Evolutionary conservation across 768 basidiomycete genomes (phyloP).

Genomic region (Boletus subcaerulescens): DNA sequence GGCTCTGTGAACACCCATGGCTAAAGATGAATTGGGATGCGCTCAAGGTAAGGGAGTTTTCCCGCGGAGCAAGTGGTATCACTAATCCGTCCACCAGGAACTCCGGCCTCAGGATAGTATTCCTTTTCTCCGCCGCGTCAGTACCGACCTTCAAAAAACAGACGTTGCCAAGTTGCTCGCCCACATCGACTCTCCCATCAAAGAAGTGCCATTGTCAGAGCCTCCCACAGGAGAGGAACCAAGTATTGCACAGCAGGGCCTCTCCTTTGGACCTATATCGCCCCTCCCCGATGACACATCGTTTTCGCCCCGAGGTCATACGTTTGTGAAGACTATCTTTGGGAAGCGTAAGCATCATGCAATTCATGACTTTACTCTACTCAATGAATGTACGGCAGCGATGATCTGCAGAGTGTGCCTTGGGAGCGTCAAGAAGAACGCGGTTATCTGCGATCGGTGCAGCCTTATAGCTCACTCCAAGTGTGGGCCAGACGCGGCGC

Average conservation of each 20-base stretch:
- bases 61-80: neutral
- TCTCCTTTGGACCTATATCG: constrained; percentile 36
- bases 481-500: constrained; percentile 69
- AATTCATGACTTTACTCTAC: neutral
- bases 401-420: constrained; percentile 86
- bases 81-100: constrained; percentile 43
- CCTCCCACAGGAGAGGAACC: constrained; percentile 41
- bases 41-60: constrained; percentile 56
- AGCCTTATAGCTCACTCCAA: constrained; percentile 84
- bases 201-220: constrained; percentile 43
- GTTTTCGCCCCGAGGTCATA: constrained; percentile 68
- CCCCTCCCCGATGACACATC: constrained; percentile 31
- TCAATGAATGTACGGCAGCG: constrained; percentile 44
- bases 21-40: constrained; percentile 74
- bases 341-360: constrained; percentile 70
- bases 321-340: constrained; percentile 90
- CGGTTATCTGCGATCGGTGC: constrained; percentile 85
- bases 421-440: constrained; percentile 76
- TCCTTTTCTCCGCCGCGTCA: constrained; percentile 90
- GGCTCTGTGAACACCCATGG: constrained; percentile 91
- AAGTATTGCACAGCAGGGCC: constrained; percentile 36
- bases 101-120: constrained; percentile 92
- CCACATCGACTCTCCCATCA: constrained; percentile 32
- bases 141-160: constrained; percentile 76
- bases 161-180: constrained; percentile 56